These are phyloP conservation scores for Sphagnum fallax DNA, from an alignment of 228 moss, liverwort and hornwort genomes.

Conservation along the genomic window DNA sequence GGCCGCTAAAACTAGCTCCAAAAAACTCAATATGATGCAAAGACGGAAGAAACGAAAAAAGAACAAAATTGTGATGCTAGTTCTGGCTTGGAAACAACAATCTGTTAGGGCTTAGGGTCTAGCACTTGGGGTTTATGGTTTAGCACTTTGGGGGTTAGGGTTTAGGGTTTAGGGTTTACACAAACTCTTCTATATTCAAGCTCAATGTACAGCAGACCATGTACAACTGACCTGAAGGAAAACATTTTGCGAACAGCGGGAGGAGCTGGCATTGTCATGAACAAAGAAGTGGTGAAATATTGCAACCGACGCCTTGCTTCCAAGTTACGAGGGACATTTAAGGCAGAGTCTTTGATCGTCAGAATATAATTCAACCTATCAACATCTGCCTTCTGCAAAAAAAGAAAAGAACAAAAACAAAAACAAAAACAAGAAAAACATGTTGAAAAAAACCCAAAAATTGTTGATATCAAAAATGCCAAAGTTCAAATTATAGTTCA, in stretches of 20 bases:
- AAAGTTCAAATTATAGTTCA: not conserved
- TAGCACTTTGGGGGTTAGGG: too few species aligned
- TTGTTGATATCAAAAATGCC: not conserved
- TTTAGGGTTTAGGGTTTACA: too few species aligned
- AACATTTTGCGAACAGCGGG: constrained; percentile 79
- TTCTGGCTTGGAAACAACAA: too few species aligned
- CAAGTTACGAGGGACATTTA: constrained; percentile 81
- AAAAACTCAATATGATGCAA: too few species aligned
- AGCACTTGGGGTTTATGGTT: too few species aligned
- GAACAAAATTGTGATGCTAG: too few species aligned
- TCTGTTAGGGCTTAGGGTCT: too few species aligned
- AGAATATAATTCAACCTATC: constrained; percentile 64
- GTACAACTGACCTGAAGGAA: constrained; percentile 65
- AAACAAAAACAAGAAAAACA: not conserved
- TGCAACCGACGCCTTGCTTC: constrained; percentile 91
- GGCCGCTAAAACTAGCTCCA: too few species aligned
- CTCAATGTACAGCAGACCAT: too few species aligned
- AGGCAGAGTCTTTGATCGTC: constrained; percentile 88
- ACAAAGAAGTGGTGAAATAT: constrained; percentile 89
- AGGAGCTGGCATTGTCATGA: constrained; percentile 88
- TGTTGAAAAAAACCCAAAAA: not conserved
- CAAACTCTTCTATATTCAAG: too few species aligned
- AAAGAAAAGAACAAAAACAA: not conserved
- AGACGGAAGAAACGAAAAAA: too few species aligned
- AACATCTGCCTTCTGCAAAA: constrained; percentile 61